Conservation (phyloP, 1,139 yeast genomes). For the Geotrichum citri-aurantii region DNA sequence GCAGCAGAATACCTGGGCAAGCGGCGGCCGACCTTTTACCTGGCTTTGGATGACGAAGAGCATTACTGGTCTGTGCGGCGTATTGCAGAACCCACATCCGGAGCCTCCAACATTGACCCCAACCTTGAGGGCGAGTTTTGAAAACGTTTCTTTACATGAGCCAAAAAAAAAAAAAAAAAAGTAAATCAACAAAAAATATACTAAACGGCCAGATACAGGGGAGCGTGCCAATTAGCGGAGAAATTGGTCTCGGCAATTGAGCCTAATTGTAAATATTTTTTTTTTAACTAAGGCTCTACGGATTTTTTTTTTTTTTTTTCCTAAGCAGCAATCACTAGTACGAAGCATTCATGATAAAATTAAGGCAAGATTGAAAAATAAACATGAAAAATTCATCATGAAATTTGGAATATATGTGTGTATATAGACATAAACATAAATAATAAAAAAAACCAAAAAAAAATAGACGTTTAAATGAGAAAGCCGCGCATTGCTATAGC, state of each 20-base stretch:
- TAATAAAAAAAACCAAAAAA: too few relatives aligned
- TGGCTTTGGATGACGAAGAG: constrained; percentile 43
- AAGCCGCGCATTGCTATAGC: not conserved
- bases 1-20: not conserved
- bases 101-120: constrained; percentile 30
- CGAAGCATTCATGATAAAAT: not conserved
- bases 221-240: not conserved
- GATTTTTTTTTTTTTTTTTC: not conserved
- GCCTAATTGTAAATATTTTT: too few relatives aligned
- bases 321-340: not conserved
- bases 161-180: too few relatives aligned
- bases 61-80: constrained; percentile 41
- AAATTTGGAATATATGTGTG: not conserved
- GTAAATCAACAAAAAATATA: not conserved
- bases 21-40: constrained; percentile 27
- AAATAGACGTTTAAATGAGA: not conserved
- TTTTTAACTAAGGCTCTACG: too few relatives aligned
- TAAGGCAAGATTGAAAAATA: not conserved
- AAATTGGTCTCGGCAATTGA: not conserved
- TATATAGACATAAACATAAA: not conserved
- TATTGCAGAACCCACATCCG: constrained; percentile 37
- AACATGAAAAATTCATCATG: not conserved
- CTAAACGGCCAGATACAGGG: too few relatives aligned
- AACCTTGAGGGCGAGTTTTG: not conserved
- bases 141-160: too few relatives aligned